Evolutionary conservation across 257 asterid species (phyloP).

Genomic region (Solanum gracilifrons): DNA sequence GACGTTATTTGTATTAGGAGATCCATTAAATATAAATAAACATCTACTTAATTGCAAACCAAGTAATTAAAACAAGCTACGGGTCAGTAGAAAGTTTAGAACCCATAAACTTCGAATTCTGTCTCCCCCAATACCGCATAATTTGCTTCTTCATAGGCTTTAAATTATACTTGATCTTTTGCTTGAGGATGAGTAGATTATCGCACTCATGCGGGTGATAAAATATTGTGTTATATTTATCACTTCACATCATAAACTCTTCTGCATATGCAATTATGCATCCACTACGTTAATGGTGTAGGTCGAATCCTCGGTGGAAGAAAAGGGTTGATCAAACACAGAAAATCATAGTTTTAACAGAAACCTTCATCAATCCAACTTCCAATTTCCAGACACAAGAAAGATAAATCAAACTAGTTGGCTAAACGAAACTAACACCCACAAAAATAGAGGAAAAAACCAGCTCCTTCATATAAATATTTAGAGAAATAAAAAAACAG

Average conservation of each 20-base stretch:
- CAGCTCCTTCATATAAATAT: neutral
- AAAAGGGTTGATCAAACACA: neutral
- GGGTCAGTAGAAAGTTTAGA: neutral
- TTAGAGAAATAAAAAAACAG: neutral
- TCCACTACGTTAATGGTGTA: neutral
- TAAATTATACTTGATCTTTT: neutral
- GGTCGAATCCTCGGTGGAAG: neutral
- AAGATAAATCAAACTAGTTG: neutral
- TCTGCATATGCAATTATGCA: neutral
- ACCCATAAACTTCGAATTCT: neutral
- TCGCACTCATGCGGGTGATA: neutral
- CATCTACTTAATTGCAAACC: neutral
- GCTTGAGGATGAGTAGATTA: neutral
- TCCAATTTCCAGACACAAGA: neutral
- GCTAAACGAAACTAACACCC: neutral
- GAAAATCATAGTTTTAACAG: neutral
- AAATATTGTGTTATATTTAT: neutral
- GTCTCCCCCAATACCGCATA: neutral
- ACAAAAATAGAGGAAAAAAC: neutral
- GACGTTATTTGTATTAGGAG: neutral
- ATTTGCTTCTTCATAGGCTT: neutral
- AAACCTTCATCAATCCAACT: neutral
- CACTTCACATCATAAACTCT: neutral
- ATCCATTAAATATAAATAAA: neutral
- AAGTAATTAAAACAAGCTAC: neutral